Evolutionary conservation across 2,329 filamentous ascomycete genomes (phyloP).

Genomic region (Metarhizium robertsii): DNA sequence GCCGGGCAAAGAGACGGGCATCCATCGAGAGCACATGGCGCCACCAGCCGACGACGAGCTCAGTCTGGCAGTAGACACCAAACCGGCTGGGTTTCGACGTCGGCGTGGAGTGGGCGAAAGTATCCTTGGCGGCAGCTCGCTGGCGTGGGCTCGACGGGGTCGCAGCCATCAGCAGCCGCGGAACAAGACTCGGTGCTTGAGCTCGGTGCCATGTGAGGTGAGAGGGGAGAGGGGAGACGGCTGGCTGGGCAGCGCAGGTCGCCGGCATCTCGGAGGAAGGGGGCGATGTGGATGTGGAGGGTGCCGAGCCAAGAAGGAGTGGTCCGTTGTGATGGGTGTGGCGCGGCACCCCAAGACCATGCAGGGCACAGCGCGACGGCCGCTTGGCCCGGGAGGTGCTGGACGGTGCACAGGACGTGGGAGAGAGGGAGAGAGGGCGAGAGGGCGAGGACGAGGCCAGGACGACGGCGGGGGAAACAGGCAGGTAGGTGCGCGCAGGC

Average conservation of each 20-base stretch:
- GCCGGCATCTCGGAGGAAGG: conserved; percentile 8
- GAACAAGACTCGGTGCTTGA: background rate
- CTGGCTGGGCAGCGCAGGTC: background rate
- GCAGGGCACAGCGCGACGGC: conserved; percentile 1
- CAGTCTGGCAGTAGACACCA: no score
- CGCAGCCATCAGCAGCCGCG: background rate
- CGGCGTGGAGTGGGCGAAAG: no score
- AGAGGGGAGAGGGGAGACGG: background rate
- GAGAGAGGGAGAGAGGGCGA: background rate
- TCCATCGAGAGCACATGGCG: background rate
- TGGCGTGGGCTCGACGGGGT: background rate
- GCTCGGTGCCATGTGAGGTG: conserved; percentile 5
- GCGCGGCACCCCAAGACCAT: background rate
- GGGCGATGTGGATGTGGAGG: conserved; percentile 1
- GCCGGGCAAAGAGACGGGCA: background rate
- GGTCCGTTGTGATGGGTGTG: background rate
- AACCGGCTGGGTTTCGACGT: no score
- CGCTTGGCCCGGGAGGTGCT: background rate
- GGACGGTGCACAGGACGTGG: background rate
- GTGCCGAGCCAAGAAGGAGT: conserved; percentile 3
- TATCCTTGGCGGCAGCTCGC: no score
- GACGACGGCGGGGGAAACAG: background rate
- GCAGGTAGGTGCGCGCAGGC: background rate
- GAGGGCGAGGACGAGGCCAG: conserved; percentile 1
- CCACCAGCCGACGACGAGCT: background rate